Evolutionary conservation across 2,329 filamentous ascomycete species (phyloP), one percentile per base, ranked within the genome.

Genomic region (Colletotrichum sp.): DNA sequence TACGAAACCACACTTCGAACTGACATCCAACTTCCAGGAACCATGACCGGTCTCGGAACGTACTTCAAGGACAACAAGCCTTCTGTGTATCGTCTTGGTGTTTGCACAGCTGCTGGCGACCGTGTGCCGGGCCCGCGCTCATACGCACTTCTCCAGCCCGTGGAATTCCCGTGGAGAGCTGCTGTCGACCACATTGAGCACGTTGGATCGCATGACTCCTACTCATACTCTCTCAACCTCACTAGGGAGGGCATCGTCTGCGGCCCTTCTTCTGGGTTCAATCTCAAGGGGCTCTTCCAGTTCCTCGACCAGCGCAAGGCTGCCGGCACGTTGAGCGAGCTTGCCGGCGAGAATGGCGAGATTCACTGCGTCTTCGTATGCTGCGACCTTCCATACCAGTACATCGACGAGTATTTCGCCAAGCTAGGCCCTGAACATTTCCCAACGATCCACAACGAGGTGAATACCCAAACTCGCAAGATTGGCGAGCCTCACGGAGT

Each of bases 311-410:
- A 87, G 75, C 84, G 84, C 18, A 91, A 91, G 78, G 78, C 80
- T 0, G 84, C 84, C 0, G 88, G 86, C 1, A 87, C 83, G 0
- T 81, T 92, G 15, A 44, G 80, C 1, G 83, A 88, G 12, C 81
- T 92, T 2, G 84, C 85, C 1, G 87, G 86, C 1, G 80, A 83
- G 1, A 85, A 88, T 36, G 88, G 89, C 2, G 82, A 86, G 66
- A 84, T 89, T 3, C 85, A 89, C 76, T 91, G 89, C 62, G 90
- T 91, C 1, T 93, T 93, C 80, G 81, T 92, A 5, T 93, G 91
- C 82, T 92, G 91, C 73, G 92, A 93, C 72, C 77, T 93, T 30
- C 92, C 92, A 0, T 93, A 93, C 77, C 91, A 93, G 79, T 93
- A 93, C 75, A 87, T 93, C 60, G 84, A 87, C 28, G 89, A 90